Conservation (phyloP, 2,329 filamentous ascomycete genomes). For the Hyphodiscus sp. region DNA sequence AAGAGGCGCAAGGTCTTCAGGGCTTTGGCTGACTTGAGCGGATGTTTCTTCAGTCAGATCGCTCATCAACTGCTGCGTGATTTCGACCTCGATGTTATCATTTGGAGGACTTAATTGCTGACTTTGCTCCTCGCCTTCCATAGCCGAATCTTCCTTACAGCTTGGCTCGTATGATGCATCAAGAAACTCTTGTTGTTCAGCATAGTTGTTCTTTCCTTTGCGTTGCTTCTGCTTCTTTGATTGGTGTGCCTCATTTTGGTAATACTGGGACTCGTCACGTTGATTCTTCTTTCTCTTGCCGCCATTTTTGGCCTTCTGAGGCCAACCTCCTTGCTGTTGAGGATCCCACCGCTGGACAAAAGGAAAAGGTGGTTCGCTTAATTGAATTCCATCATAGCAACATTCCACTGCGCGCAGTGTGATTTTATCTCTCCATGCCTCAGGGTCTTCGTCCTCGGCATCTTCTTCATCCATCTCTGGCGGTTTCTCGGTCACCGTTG, state of each 20-base stretch:
- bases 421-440: conserved; percentile 70
- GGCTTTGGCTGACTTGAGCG: conserved; percentile 38
- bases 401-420: conserved; percentile 78
- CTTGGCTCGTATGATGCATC: conserved; percentile 27
- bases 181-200: conserved; percentile 36
- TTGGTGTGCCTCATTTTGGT: conserved; percentile 32
- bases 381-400: conserved; percentile 57
- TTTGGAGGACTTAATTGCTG: conserved; percentile 15
- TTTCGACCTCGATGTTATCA: conserved; percentile 31
- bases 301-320: conserved; percentile 36
- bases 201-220: conserved; percentile 35
- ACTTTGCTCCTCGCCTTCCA: conserved; percentile 20
- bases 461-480: conserved; percentile 14
- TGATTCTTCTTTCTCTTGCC: conserved; percentile 45
- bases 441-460: conserved; percentile 41
- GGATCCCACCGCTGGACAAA: conserved; percentile 87
- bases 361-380: conserved; percentile 79
- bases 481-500: conserved; percentile 12
- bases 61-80: conserved; percentile 22
- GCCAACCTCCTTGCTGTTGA: conserved; percentile 51
- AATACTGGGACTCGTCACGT: conserved; percentile 34
- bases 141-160: conserved; percentile 28
- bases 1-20: conserved; percentile 57
- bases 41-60: conserved; percentile 13
- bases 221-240: conserved; percentile 46